Base-by-base conservation (phyloP, 257 asterid genomes). In the Misopates orontium region DNA sequence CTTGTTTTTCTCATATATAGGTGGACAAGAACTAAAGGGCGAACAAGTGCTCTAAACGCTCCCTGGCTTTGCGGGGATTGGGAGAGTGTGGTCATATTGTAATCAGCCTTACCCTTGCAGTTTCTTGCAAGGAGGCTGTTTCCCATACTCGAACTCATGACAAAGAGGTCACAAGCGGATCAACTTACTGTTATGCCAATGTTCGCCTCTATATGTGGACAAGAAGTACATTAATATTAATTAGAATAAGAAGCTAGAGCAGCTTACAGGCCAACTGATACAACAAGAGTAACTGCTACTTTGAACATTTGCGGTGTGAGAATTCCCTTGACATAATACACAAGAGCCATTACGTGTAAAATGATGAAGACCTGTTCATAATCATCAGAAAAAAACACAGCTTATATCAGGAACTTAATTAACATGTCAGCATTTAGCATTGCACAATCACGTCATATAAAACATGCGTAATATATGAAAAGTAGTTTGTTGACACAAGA, bases 291-390 rank as follows among this genome's bases (percentile, higher is more conserved):
- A 67, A 93, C 96, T 19, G 97, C 97, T 66, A 93, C 90, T 88
- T 85, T 93, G 87, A 93, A 93, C 97, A 93, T 93, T 83, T 80
- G 85, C 22, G 94, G 96, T 18, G 97, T 75, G 72, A 93, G 90
- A 64, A 93, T 82, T 72, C 97, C 99, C 76, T 80, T 93, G 83
- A 93, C 80, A 68, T 93, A 84, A 77, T 85, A 87, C 64, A 87
- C 94, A 79, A 93, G 94, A 68, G 96, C 97, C 82, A 90, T 95
- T 17, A 93, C 95, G 73, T 93, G 95, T 74, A 93, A 69, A 53
- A 93, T 78, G 70, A 93, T 83, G 78, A 93, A 93, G 63, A 93
- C 99, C 99, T 93, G 90, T 15, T 67, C 42, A 78, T 48, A 60
- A 73, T 49, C 56, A 73, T 54, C 67, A 75, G 55, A 31, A 68